Evolutionary conservation across 1,284 basidiomycete species (phyloP).

Genomic region (Volvariella volvacea): DNA sequence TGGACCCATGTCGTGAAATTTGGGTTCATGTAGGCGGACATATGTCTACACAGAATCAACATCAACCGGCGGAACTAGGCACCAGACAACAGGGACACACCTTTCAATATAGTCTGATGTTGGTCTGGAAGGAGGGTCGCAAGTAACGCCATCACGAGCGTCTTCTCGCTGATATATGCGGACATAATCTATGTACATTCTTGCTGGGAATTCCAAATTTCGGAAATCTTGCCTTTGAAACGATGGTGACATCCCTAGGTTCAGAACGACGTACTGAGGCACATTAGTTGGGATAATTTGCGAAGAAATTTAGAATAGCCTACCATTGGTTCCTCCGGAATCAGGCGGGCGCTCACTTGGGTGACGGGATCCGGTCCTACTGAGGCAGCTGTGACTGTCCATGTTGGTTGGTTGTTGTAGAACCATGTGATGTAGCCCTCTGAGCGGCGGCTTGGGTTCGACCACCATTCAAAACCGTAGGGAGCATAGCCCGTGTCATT

Average conservation of each 20-base stretch:
- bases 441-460: constrained; percentile 50
- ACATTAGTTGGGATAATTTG: constrained; percentile 6
- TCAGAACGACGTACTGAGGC: constrained; percentile 63
- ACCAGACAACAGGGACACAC: constrained; percentile 23
- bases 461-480: constrained; percentile 75
- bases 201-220: constrained; percentile 58
- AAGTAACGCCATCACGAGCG: constrained; percentile 48
- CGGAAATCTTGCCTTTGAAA: constrained; percentile 68
- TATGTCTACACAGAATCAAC: constrained; percentile 41
- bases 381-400: constrained; percentile 57
- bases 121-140: constrained; percentile 57
- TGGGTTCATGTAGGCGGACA: constrained; percentile 60
- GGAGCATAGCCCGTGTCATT: constrained; percentile 41
- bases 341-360: constrained; percentile 53
- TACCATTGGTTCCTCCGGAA: constrained; percentile 68
- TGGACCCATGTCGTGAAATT: constrained; percentile 72
- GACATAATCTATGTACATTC: constrained; percentile 74
- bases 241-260: constrained; percentile 63
- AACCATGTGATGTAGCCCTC: constrained; percentile 76
- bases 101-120: constrained; percentile 53
- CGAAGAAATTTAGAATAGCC: constrained; percentile 6
- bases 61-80: no score
- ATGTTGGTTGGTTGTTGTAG: constrained; percentile 50
- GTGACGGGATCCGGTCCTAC: constrained; percentile 52
- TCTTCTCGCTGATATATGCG: constrained; percentile 70